Evolutionary conservation across 2,329 filamentous ascomycete species (phyloP).

Genomic region (Rutstroemia sydowiana): DNA sequence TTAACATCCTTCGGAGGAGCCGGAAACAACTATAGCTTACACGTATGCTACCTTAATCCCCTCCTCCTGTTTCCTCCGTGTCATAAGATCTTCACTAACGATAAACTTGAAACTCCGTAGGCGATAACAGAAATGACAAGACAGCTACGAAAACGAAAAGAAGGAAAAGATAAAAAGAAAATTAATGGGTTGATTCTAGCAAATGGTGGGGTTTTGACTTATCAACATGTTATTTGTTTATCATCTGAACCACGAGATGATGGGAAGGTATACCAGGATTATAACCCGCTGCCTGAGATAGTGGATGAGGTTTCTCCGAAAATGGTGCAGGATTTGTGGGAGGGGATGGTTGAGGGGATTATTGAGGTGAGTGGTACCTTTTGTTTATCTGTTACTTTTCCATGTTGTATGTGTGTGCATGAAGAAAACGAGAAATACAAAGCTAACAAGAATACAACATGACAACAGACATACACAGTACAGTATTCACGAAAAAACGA

Average conservation of each 20-base stretch:
- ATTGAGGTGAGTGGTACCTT: slow-evolving; percentile 41
- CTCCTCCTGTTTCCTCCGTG: neutral
- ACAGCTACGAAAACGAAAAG: slow-evolving; percentile 33
- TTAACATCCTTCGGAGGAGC: slow-evolving; percentile 63
- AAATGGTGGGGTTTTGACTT: slow-evolving; percentile 58
- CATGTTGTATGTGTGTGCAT: neutral
- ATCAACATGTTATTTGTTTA: slow-evolving; percentile 55
- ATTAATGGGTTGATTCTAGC: slow-evolving; percentile 53
- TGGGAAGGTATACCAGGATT: slow-evolving; percentile 37
- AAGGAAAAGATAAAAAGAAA: too few relatives aligned
- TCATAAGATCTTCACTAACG: neutral
- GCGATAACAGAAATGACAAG: slow-evolving; percentile 50
- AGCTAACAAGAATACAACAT: neutral
- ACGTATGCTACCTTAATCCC: slow-evolving; percentile 37
- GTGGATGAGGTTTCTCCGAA: slow-evolving; percentile 34
- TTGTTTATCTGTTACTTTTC: neutral
- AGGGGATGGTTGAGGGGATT: slow-evolving; percentile 34
- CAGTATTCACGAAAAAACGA: slow-evolving; percentile 45
- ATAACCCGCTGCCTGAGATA: slow-evolving; percentile 38
- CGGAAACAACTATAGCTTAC: slow-evolving; percentile 65
- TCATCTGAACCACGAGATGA: slow-evolving; percentile 37
- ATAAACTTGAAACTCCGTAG: slow-evolving; percentile 15
- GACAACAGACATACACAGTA: slow-evolving; percentile 49
- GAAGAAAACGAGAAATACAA: neutral
- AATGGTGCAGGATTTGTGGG: slow-evolving; percentile 38